Conservation (phyloP, 371 early-diverging fungal genomes). For the Vairimorpha ceranae region DNA sequence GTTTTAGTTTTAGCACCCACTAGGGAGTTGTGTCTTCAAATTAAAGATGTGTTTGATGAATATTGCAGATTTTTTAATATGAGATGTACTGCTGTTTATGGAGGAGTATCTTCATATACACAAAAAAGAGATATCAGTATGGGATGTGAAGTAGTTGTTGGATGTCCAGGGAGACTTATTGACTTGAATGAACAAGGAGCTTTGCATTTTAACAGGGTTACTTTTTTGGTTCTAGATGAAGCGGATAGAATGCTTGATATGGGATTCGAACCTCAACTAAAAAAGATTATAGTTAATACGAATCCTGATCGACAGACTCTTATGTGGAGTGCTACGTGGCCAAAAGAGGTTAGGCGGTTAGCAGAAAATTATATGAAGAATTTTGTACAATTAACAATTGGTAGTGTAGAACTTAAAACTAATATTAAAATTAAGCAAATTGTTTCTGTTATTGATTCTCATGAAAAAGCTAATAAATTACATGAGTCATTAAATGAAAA, state of each 20-base stretch:
- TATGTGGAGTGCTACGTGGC: constrained; percentile 99
- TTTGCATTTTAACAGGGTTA: constrained; percentile 82
- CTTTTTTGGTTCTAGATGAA: constrained; percentile 93
- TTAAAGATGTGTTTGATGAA: constrained; percentile 59
- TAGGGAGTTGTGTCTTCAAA: constrained; percentile 78
- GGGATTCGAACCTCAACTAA: constrained; percentile 98
- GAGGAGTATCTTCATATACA: constrained; percentile 84
- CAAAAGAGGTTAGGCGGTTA: constrained; percentile 83
- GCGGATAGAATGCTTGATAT: constrained; percentile 97
- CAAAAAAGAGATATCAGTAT: constrained; percentile 79
- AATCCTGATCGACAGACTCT: constrained; percentile 93
- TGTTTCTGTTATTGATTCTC: constrained; percentile 75
- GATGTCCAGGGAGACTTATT: constrained; percentile 94
- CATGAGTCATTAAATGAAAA: constrained; percentile 69
- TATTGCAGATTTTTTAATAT: constrained; percentile 67
- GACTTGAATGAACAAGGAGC: constrained; percentile 73
- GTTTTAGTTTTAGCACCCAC: constrained; percentile 96
- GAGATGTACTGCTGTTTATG: constrained; percentile 83
- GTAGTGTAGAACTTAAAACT: constrained; percentile 90
- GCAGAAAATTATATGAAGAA: constrained; percentile 84
- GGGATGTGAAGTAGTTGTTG: constrained; percentile 93
- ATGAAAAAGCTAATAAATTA: constrained; percentile 84
- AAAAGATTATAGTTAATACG: constrained; percentile 91
- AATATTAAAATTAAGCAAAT: constrained; percentile 90
- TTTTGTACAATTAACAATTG: constrained; percentile 93